Percentiles rank a stretch among this genome's conserved stretches.
These are phyloP conservation scores for Physaria fendleri DNA, from an alignment of 345 rosid genomes.

Conservation along the genomic window DNA sequence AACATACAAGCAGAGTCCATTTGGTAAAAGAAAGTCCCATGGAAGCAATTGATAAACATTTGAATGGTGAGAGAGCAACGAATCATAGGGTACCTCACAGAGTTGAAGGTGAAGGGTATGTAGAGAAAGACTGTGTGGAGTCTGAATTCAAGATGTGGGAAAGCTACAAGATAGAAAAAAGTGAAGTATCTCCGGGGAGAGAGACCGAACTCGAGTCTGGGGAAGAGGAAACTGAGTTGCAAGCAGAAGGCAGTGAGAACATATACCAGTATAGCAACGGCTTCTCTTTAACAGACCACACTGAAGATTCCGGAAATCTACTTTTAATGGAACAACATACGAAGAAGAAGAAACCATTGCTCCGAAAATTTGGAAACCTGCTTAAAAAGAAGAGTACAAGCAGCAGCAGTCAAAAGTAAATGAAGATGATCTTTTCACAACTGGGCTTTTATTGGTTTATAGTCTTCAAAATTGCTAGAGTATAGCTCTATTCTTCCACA, in stretches of 20 bases:
- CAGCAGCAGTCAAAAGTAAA: slow-evolving; percentile 46
- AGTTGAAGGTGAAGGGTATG: slow-evolving; percentile 40
- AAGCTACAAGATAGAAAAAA: slow-evolving; percentile 82
- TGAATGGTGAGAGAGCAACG: slow-evolving; percentile 1
- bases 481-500: background rate
- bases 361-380: slow-evolving; percentile 74
- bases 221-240: slow-evolving; percentile 65
- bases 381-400: slow-evolving; percentile 74
- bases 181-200: slow-evolving; percentile 64
- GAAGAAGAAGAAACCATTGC: slow-evolving; percentile 87
- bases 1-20: slow-evolving; percentile 26
- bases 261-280: slow-evolving; percentile 53
- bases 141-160: slow-evolving; percentile 83
- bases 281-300: slow-evolving; percentile 41
- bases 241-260: slow-evolving; percentile 52
- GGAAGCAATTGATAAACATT: slow-evolving; percentile 34
- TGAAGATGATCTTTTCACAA: background rate
- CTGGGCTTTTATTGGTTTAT: slow-evolving; percentile 2
- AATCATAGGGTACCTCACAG: slow-evolving; percentile 14
- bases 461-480: background rate
- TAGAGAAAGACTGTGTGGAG: slow-evolving; percentile 47
- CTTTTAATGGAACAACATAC: slow-evolving; percentile 55
- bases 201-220: slow-evolving; percentile 56
- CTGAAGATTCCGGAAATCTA: slow-evolving; percentile 41
- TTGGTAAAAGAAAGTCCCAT: slow-evolving; percentile 29